Evolutionary conservation across 495 filamentous ascomycete genomes (phyloP).

Genomic region (Penicillium mononematosum): DNA sequence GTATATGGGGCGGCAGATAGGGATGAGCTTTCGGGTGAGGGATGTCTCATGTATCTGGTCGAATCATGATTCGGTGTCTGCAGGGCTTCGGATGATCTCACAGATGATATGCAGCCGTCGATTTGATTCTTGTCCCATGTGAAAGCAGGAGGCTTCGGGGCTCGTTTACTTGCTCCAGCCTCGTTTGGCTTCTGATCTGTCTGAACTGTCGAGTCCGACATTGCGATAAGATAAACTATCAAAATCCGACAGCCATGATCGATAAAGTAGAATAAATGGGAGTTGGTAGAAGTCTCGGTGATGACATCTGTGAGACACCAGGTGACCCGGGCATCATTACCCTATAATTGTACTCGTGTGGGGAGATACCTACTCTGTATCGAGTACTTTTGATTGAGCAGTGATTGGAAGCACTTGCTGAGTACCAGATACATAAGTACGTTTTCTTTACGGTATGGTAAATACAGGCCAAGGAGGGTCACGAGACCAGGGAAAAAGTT

Average conservation of each 20-base stretch:
- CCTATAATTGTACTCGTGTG: neutral
- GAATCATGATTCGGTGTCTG: constrained; percentile 20
- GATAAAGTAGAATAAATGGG: neutral
- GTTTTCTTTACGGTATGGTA: neutral
- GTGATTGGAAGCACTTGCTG: neutral
- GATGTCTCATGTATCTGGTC: constrained; percentile 22
- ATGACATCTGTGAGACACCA: constrained; percentile 26
- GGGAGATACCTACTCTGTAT: neutral
- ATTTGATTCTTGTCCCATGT: constrained; percentile 14
- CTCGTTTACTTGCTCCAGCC: constrained; percentile 17
- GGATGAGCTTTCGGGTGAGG: constrained; percentile 47
- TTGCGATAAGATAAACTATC: constrained; percentile 1
- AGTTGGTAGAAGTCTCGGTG: constrained; percentile 5
- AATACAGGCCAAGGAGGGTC: constrained; percentile 15
- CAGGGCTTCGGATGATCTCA: constrained; percentile 40
- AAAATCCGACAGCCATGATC: constrained; percentile 7
- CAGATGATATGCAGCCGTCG: constrained; percentile 29
- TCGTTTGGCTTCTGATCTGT: constrained; percentile 12
- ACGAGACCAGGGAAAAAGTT: constrained; percentile 34
- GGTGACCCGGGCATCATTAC: constrained; percentile 14
- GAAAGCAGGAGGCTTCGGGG: constrained; percentile 24
- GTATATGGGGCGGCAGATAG: constrained; percentile 57
- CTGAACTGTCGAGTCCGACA: constrained; percentile 13
- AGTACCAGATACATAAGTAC: neutral
- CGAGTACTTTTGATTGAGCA: neutral